Conservation (phyloP, 495 filamentous ascomycete species). For the Pyrenula massariospora region DNA sequence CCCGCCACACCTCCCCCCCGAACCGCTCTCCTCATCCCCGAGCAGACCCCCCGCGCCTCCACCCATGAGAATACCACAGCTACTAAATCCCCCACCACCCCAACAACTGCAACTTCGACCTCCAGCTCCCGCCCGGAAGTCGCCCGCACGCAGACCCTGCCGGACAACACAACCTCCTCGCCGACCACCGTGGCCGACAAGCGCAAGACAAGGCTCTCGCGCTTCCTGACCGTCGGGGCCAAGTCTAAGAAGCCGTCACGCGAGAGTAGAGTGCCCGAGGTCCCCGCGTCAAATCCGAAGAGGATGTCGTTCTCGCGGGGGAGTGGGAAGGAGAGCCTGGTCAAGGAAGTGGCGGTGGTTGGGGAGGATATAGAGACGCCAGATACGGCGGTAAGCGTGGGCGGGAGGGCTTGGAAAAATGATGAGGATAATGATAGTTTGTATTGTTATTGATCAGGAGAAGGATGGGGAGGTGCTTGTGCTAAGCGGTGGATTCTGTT, state of each 20-base stretch:
- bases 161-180: not conserved
- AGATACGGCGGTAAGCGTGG: not conserved
- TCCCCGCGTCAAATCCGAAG: conserved; percentile 1
- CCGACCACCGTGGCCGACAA: conserved; percentile 1
- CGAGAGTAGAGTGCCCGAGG: not conserved
- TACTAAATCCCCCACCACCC: not conserved
- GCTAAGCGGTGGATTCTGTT: too few species aligned
- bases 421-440: not conserved
- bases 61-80: not conserved
- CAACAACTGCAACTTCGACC: not conserved
- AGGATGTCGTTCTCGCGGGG: not conserved
- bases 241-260: not conserved
- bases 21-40: not conserved
- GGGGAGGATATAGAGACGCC: not conserved
- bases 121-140: conserved; percentile 1
- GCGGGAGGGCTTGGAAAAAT: not conserved
- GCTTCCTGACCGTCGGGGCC: not conserved
- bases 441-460: not conserved
- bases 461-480: not conserved
- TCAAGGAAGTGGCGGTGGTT: not conserved
- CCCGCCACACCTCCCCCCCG: not conserved
- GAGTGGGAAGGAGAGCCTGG: not conserved
- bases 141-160: not conserved
- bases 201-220: not conserved
- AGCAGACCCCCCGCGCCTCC: not conserved